A percentile compares a stretch with the other conserved stretches of the same genome.
phyloP scores from a whole-genome alignment of 2,329 filamentous ascomycete genomes.

The Neurospora sp. region DNA sequence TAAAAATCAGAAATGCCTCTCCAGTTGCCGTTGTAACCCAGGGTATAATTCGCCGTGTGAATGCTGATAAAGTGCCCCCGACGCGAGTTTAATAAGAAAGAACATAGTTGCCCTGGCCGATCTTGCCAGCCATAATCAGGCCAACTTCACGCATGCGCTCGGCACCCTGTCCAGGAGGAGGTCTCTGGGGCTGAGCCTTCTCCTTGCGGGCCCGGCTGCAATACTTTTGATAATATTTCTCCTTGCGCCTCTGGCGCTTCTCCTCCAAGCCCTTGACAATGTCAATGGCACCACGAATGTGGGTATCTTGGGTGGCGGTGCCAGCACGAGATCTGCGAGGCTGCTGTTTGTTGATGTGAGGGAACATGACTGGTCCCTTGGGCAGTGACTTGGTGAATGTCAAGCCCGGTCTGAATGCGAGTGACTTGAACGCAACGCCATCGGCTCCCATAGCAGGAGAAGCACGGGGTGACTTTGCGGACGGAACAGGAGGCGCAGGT shows the following conservation, averaged over 20 bases:
- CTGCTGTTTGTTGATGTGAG: constrained; percentile 29
- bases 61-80: constrained; percentile 17
- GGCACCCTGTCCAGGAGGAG: constrained; percentile 75
- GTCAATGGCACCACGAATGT: constrained; percentile 87
- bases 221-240: constrained; percentile 85
- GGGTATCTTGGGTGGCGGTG: constrained; percentile 40
- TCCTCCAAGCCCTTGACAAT: constrained; percentile 94
- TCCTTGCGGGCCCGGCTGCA: constrained; percentile 73
- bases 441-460: constrained; percentile 33
- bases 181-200: constrained; percentile 51
- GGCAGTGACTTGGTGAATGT: constrained; percentile 82
- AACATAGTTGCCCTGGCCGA: constrained; percentile 65
- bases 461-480: constrained; percentile 37
- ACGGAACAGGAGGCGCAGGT: constrained; percentile 52
- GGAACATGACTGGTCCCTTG: constrained; percentile 63
- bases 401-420: constrained; percentile 53
- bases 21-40: constrained; percentile 11
- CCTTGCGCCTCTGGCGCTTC: constrained; percentile 84
- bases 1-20: constrained; percentile 14
- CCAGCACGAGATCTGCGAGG: constrained; percentile 22
- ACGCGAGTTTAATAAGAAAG: constrained; percentile 51
- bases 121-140: constrained; percentile 75
- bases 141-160: constrained; percentile 92
- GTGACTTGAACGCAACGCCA: constrained; percentile 33
- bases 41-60: constrained; percentile 11